A percentile compares a stretch with the other conserved stretches of the same genome.
Conservation (phyloP, 1,139 yeast species). For the Zygoascus sp. region DNA sequence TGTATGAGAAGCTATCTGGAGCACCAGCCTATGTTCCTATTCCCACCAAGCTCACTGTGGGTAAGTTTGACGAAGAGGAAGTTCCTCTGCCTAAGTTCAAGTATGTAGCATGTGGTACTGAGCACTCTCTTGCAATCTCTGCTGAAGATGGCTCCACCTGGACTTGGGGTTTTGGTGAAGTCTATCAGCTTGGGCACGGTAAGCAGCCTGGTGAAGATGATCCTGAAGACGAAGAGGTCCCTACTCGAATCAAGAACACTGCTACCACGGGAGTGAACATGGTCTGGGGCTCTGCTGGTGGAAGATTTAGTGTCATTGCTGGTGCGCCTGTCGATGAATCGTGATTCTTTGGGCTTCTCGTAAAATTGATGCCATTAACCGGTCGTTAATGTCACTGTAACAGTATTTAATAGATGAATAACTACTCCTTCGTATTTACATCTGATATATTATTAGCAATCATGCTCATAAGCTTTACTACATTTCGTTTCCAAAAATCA, state of each 20-base stretch:
- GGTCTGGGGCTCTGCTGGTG: constrained; percentile 78
- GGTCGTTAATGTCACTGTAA: neutral
- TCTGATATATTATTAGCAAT: neutral
- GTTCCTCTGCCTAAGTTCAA: constrained; percentile 54
- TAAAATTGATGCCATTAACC: no score
- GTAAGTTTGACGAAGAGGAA: constrained; percentile 34
- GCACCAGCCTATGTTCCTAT: constrained; percentile 81
- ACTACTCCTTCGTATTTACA: neutral
- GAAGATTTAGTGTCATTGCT: constrained; percentile 87
- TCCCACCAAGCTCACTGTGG: constrained; percentile 60
- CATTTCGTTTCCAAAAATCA: no score
- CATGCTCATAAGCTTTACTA: no score
- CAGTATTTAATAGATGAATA: constrained; percentile 2
- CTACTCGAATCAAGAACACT: constrained; percentile 75
- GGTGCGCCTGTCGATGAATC: constrained; percentile 42
- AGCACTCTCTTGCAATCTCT: constrained; percentile 83
- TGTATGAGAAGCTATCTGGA: constrained; percentile 65
- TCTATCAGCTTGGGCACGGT: constrained; percentile 94
- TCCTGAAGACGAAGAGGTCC: constrained; percentile 46
- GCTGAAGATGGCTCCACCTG: constrained; percentile 72
- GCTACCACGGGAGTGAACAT: constrained; percentile 82
- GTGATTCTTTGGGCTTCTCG: neutral
- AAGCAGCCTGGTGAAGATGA: constrained; percentile 73
- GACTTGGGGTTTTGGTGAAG: constrained; percentile 98
- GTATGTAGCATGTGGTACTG: constrained; percentile 77